Evolutionary conservation across 768 basidiomycete species (phyloP), one percentile per base, ranked within the genome.

Genomic region (Suillus paluster): DNA sequence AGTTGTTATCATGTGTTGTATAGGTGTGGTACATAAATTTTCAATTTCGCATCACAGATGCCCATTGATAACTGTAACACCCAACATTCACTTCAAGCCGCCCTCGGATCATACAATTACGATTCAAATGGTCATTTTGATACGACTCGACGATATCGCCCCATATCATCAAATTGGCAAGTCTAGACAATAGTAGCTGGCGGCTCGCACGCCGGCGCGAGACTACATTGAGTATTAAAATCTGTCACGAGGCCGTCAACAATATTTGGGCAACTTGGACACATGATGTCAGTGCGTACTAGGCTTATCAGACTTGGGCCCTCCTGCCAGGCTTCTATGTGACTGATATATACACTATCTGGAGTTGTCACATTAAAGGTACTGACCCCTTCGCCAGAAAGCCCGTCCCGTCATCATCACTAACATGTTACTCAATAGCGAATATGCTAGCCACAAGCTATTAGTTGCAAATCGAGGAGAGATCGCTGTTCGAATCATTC

Each of bases 391-490:
- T n/a, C n/a, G n/a, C n/a, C n/a, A n/a, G n/a, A n/a, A 11, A 25
- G 10, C 53, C 53, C 23, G 3, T 54, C 23, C 21, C 52, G 21
- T 23, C n/a, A 7, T 53, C 25, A 49, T 23, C 23, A 54, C 56
- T 12, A 57, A 15, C 23, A 66, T 66, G 71, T 34, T 54, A 4
- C 64, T 50, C 65, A 62, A 44, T 14, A 53, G 38, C 41, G 30
- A 64, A 19, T 72, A 71, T 38, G 58, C 66, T 4, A 54, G 63
- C n/a, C 81, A 85, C 64, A 86, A 82, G 63, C 76, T 89, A 0
- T 80, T 90, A 63, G 77, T 91, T 62, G 87, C 87, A 21, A 90
- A 91, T 71, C 84, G 89, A 27, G 89, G 89, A 45, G 89, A 91
- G 71, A 90, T 91, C 57, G 88, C 88, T 10, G 78, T 86, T 15